These are phyloP conservation scores for Lentinula edodes DNA, from an alignment of 768 basidiomycete genomes.

Conservation along the genomic window DNA sequence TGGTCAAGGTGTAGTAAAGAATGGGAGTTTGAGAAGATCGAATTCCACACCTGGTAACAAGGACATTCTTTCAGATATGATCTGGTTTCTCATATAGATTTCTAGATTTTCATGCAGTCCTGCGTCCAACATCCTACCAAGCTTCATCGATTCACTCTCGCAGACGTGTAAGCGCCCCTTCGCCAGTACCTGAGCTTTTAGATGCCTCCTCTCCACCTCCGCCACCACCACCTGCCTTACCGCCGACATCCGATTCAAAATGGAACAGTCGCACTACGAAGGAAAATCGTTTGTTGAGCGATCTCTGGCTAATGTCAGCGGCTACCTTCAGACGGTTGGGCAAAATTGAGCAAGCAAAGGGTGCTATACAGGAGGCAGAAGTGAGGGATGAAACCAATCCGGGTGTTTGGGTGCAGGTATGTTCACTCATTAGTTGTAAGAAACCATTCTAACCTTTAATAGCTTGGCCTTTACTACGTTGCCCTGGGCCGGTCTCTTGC, in stretches of 20 bases:
- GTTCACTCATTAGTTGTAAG: slow-evolving; percentile 13
- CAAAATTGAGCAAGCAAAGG: slow-evolving; percentile 85
- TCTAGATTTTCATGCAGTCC: slow-evolving; percentile 63
- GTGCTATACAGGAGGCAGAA: slow-evolving; percentile 94
- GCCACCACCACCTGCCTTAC: slow-evolving; percentile 38
- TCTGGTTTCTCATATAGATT: background rate
- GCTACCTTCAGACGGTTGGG: slow-evolving; percentile 89
- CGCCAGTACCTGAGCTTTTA: slow-evolving; percentile 24
- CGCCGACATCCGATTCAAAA: slow-evolving; percentile 28
- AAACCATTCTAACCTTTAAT: background rate
- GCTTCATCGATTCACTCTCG: slow-evolving; percentile 84
- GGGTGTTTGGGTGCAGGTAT: slow-evolving; percentile 91
- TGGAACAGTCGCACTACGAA: slow-evolving; percentile 43
- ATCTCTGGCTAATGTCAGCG: slow-evolving; percentile 91
- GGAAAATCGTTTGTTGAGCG: slow-evolving; percentile 66
- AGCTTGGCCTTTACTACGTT: slow-evolving; percentile 74
- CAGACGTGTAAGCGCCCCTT: slow-evolving; percentile 45
- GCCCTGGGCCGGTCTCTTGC: slow-evolving; percentile 51
- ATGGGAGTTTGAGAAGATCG: slow-evolving; percentile 50
- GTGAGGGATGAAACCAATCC: slow-evolving; percentile 80
- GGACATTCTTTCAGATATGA: background rate
- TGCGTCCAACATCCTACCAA: slow-evolving; percentile 59
- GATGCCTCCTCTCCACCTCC: slow-evolving; percentile 36
- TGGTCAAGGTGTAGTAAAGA: slow-evolving; percentile 60
- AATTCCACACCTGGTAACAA: slow-evolving; percentile 65